Percentiles rank a stretch among this genome's conserved stretches.
phyloP scores from a whole-genome alignment of 257 asterid genomes.

The Cruciata laevipes region DNA sequence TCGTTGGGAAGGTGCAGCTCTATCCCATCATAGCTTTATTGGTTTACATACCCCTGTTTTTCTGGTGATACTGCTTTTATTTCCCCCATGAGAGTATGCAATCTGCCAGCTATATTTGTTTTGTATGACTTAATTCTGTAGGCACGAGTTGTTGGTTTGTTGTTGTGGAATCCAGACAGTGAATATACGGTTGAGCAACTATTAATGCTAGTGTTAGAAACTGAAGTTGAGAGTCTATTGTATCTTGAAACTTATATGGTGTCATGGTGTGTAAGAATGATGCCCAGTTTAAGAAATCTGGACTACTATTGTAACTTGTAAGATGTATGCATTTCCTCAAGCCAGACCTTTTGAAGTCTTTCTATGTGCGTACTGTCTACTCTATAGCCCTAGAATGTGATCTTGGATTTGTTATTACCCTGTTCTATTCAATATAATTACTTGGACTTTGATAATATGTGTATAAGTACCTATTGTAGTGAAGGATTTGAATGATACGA shows the following conservation, averaged over 20 bases:
- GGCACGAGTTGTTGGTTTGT: neutral
- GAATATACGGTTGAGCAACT: neutral
- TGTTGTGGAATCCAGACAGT: neutral
- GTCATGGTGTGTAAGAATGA: neutral
- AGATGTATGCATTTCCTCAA: neutral
- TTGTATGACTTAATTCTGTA: neutral
- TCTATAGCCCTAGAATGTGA: neutral
- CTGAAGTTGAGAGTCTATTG: neutral
- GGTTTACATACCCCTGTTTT: neutral
- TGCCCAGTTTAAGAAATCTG: neutral
- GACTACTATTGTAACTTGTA: neutral
- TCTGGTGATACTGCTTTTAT: neutral
- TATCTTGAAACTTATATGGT: neutral
- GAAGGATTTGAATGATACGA: conserved; percentile 1
- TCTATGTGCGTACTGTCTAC: neutral
- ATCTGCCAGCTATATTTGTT: neutral
- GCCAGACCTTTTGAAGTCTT: neutral
- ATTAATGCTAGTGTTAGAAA: neutral
- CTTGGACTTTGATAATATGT: neutral
- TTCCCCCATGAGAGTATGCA: neutral
- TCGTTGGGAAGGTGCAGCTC: conserved; percentile 68
- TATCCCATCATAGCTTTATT: conserved; percentile 9
- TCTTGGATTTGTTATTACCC: neutral
- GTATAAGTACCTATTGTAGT: conserved; percentile 7
- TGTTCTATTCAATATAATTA: neutral